phyloP scores from a whole-genome alignment of 139 green algal genomes.

The Asterochloris sp. region DNA sequence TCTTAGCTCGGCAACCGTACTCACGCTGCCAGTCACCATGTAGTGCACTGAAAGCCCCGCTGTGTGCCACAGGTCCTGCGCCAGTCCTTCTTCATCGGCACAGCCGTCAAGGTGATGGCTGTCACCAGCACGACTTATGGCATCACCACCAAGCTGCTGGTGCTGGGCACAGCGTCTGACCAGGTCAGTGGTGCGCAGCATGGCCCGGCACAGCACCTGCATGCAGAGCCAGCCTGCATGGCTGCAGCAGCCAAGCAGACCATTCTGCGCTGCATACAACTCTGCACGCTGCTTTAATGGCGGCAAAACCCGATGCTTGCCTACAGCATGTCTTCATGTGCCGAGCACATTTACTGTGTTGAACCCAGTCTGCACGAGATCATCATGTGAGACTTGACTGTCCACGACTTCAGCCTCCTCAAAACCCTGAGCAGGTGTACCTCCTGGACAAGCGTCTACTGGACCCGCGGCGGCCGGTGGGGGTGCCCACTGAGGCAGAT shows the following conservation, averaged over 20 bases:
- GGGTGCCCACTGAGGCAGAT: constrained; percentile 56
- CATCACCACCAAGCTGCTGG: constrained; percentile 84
- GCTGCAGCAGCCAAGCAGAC: background rate
- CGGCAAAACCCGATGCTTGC: background rate
- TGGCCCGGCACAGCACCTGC: background rate
- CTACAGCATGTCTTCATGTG: background rate
- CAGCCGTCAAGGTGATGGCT: constrained; percentile 43
- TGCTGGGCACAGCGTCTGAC: constrained; percentile 71
- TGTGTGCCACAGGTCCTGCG: constrained; percentile 28
- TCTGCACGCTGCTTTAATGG: background rate
- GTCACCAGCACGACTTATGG: constrained; percentile 70
- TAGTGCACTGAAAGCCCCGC: background rate
- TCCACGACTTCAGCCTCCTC: background rate
- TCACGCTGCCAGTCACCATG: background rate
- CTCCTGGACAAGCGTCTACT: constrained; percentile 85
- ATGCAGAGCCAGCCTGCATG: background rate
- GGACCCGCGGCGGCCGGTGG: constrained; percentile 77
- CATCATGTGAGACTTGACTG: background rate
- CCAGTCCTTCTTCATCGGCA: constrained; percentile 47
- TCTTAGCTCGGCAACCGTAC: background rate
- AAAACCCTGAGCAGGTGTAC: constrained; percentile 60
- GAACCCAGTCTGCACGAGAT: background rate
- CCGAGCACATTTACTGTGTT: background rate
- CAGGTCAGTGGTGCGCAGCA: constrained; percentile 50
- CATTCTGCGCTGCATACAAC: background rate